A percentile compares a stretch with the other conserved stretches of the same genome.
Evolutionary conservation across 1,284 basidiomycete species (phyloP).

Genomic region (Cutaneotrichosporon dermatis): DNA sequence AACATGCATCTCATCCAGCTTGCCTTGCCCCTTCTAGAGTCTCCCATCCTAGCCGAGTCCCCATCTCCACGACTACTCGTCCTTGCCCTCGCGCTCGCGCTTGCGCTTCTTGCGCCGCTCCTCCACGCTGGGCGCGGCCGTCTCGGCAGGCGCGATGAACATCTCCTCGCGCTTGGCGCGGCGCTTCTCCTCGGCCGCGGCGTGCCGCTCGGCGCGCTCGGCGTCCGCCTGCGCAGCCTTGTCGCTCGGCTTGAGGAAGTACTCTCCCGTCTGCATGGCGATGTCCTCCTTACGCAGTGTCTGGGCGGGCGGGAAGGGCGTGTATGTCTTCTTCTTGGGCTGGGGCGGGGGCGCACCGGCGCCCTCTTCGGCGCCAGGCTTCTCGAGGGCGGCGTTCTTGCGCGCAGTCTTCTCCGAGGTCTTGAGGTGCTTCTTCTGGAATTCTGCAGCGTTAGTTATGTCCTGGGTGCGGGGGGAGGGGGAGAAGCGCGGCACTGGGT

Average conservation of each 20-base stretch:
- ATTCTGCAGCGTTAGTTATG: conserved; percentile 51
- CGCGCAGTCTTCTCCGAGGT: conserved; percentile 85
- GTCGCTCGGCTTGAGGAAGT: conserved; percentile 81
- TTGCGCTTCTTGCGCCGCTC: conserved; percentile 63
- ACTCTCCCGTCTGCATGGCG: conserved; percentile 93
- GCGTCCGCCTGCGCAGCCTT: conserved; percentile 43
- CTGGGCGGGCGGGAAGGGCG: conserved; percentile 96
- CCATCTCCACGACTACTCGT: neutral
- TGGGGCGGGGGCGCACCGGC: conserved; percentile 10
- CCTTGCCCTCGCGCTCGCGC: conserved; percentile 30
- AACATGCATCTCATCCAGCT: conserved; percentile 22
- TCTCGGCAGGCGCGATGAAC: conserved; percentile 75
- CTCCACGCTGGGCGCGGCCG: conserved; percentile 64
- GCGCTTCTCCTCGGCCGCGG: conserved; percentile 62
- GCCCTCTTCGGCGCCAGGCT: conserved; percentile 11
- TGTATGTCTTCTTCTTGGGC: conserved; percentile 89
- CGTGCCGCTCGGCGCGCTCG: conserved; percentile 59
- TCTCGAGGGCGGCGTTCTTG: conserved; percentile 63
- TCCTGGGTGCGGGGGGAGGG: no score
- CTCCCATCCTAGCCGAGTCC: no score
- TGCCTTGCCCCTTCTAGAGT: no score
- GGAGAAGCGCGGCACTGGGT: no score
- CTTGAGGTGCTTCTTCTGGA: conserved; percentile 86
- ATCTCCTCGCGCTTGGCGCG: conserved; percentile 73
- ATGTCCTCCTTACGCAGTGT: conserved; percentile 91